Percentiles rank a stretch among this genome's conserved stretches.
Evolutionary conservation across 139 green algal genomes (phyloP).

Genomic region (Chlorella sp.): DNA sequence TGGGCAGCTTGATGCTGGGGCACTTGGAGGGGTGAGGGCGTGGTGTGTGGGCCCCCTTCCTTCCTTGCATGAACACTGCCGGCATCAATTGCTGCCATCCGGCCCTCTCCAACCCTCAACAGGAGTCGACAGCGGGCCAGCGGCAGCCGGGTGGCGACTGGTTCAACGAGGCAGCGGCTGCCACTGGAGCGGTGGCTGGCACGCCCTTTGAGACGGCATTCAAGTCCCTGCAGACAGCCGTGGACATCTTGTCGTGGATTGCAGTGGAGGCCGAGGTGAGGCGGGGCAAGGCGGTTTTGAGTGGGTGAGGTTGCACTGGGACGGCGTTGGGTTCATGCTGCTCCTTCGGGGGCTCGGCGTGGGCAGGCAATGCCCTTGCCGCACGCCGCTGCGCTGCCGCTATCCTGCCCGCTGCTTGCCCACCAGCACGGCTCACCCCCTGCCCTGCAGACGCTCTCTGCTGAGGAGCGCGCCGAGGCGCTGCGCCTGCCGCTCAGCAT

Average conservation of each 20-base stretch:
- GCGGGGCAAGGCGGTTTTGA: background rate
- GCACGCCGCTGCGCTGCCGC: no score
- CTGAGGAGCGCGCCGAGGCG: slow-evolving; percentile 36
- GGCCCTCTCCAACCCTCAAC: background rate
- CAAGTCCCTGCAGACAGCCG: slow-evolving; percentile 3
- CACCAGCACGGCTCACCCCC: no score
- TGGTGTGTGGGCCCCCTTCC: no score
- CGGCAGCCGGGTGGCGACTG: slow-evolving; percentile 1
- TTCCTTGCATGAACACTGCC: no score
- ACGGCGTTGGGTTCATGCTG: background rate
- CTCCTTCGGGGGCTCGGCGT: background rate
- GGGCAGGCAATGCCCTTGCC: background rate
- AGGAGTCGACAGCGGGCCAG: slow-evolving; percentile 27
- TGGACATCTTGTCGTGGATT: slow-evolving; percentile 11
- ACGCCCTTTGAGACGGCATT: background rate
- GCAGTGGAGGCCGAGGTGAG: slow-evolving; percentile 22
- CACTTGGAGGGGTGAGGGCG: no score
- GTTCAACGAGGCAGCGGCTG: background rate
- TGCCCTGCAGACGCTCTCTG: slow-evolving; percentile 29
- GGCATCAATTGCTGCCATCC: no score
- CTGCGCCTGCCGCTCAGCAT: slow-evolving; percentile 42
- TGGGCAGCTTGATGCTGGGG: no score
- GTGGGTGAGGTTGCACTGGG: no score
- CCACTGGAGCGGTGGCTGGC: background rate
- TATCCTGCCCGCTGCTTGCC: no score